Evolutionary conservation across 768 basidiomycete genomes (phyloP).

Genomic region (Kwoniella botswanensis): DNA sequence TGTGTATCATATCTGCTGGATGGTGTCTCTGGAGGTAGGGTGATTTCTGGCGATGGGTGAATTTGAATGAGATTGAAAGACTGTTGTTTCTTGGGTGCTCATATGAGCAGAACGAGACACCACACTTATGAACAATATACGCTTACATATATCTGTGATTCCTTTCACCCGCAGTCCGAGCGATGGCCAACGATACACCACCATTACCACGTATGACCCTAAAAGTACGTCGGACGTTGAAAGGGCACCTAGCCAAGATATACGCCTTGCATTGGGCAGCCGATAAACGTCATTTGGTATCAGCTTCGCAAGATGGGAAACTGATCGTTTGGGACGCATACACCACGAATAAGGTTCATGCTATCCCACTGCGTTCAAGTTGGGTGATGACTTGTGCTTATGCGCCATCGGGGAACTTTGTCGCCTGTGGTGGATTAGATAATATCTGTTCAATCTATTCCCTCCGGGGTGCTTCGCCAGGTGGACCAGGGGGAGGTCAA

Average conservation of each 20-base stretch:
- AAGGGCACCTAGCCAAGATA: constrained; percentile 98
- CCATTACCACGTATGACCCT: constrained; percentile 94
- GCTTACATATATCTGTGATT: background rate
- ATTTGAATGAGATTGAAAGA: too few relatives aligned
- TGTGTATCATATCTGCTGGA: too few relatives aligned
- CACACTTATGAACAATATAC: background rate
- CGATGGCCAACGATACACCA: constrained; percentile 97
- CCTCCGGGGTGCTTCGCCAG: constrained; percentile 66
- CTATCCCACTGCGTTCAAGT: constrained; percentile 93
- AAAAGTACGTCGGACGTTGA: constrained; percentile 91
- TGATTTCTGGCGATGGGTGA: too few relatives aligned
- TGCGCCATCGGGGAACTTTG: constrained; percentile 93
- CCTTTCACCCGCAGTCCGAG: constrained; percentile 70
- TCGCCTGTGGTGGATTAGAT: constrained; percentile 97
- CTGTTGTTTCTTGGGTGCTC: too few relatives aligned
- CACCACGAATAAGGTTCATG: constrained; percentile 99
- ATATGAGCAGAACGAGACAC: background rate
- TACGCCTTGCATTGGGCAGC: constrained; percentile 99
- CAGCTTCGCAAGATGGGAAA: constrained; percentile 99
- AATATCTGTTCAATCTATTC: constrained; percentile 99
- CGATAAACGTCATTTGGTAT: constrained; percentile 95
- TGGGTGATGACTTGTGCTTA: constrained; percentile 99
- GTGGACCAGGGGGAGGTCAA: constrained; percentile 63
- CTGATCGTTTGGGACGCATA: constrained; percentile 99
- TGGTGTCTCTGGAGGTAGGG: too few relatives aligned